Conservation (phyloP, 106 monocot genomes). For the Xerophyta viscosa region DNA sequence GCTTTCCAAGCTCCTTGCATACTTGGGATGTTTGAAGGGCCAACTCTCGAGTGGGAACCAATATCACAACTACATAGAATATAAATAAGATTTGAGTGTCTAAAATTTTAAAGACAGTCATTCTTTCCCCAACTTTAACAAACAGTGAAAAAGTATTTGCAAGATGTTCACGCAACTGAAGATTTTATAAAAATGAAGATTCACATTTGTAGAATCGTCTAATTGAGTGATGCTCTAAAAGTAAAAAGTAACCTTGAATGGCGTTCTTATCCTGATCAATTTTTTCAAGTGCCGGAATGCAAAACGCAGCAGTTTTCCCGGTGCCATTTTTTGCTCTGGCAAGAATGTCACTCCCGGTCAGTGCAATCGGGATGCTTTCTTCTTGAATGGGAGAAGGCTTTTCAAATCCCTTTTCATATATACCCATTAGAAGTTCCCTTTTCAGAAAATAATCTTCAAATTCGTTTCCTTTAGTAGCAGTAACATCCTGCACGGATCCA, state of each 20-base stretch:
- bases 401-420: constrained; percentile 62
- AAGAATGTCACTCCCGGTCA: constrained; percentile 57
- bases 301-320: constrained; percentile 52
- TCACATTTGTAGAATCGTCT: too few species aligned
- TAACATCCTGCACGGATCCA: constrained; percentile 28
- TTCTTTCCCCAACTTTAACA: too few species aligned
- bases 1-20: constrained; percentile 51
- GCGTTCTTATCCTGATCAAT: constrained; percentile 50
- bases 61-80: constrained; percentile 26
- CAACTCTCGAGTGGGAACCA: constrained; percentile 36
- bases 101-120: too few species aligned
- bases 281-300: constrained; percentile 52
- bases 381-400: constrained; percentile 62
- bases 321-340: constrained; percentile 60
- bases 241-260: constrained; percentile 35
- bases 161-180: too few species aligned
- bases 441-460: constrained; percentile 67
- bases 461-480: constrained; percentile 50
- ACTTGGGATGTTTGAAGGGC: constrained; percentile 57
- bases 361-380: constrained; percentile 58
- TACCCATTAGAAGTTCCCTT: constrained; percentile 48
- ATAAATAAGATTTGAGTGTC: not conserved
- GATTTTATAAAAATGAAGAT: too few species aligned
- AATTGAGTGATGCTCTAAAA: not conserved
- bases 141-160: too few species aligned